Percentiles rank a stretch among this genome's conserved stretches.
These are phyloP conservation scores for Shiraia bambusicola DNA, from an alignment of 2,329 filamentous ascomycete species.

Conservation along the genomic window DNA sequence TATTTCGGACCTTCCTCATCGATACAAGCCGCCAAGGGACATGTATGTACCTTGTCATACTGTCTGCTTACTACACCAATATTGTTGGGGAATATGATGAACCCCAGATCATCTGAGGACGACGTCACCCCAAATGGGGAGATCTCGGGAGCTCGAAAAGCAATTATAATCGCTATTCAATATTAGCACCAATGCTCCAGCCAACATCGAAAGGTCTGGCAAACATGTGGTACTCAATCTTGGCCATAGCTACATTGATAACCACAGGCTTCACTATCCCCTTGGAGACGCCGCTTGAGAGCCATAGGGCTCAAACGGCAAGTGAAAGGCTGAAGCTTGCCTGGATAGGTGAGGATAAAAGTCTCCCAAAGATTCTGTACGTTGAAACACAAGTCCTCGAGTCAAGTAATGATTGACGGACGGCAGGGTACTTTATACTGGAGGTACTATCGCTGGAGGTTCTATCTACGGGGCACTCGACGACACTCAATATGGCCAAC, in stretches of 20 bases:
- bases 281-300: conserved; percentile 1
- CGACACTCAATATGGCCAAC: conserved; percentile 34
- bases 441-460: conserved; percentile 30
- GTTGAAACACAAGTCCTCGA: background rate
- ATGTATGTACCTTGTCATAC: background rate
- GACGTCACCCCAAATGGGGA: background rate
- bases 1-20: conserved; percentile 4
- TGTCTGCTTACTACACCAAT: background rate
- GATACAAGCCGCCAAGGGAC: conserved; percentile 3
- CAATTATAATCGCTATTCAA: background rate
- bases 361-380: conserved; percentile 29
- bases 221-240: no score
- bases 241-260: no score
- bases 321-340: conserved; percentile 24
- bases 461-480: conserved; percentile 32
- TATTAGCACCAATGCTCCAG: background rate
- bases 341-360: conserved; percentile 26
- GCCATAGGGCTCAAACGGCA: conserved; percentile 10
- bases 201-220: background rate
- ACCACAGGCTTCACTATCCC: conserved; percentile 1
- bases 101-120: background rate
- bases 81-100: background rate
- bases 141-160: background rate
- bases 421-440: conserved; percentile 25
- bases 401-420: background rate